Base-by-base conservation (phyloP, 2,329 filamentous ascomycete genomes). In the Knufia fluminis region DNA sequence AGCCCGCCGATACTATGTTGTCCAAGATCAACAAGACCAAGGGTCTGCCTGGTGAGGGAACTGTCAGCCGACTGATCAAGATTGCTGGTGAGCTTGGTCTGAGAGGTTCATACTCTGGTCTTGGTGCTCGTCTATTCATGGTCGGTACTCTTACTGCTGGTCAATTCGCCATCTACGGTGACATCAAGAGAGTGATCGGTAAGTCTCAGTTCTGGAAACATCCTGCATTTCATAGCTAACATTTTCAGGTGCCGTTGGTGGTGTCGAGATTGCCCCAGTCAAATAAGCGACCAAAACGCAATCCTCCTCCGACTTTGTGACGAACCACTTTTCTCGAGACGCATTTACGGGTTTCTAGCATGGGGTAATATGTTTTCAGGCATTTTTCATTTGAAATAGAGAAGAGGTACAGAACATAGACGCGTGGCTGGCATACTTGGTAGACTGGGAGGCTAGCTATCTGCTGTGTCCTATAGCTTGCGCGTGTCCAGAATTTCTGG, bases 11-110 rank as follows among this genome's bases (percentile, higher is more conserved):
- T 70, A 94, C 87, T 66, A 94, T 94, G 87, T 82, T 94, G 58
- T 85, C 80, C 74, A 92, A 91, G 81, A 92, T 94, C 78, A 94
- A 94, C 85, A 92, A 92, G 85, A 87, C 85, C 73, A 82, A 87
- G 77, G 87, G 86, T 72, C 75, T 81, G 54, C 86, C 87, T 59
- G 87, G 87, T 76, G 86, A 94, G 76, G 81, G 87, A 64, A 92
- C 85, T 63, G 79, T 79, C 66, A 78, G 75, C 69, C 83, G 87
- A 70, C 73, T 94, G 64, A 76, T 91, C 76, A 92, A 92, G 83
- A 94, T 94, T 64, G 86, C 73, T 60, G 85, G 83, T 73, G 86
- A 94, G 73, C 84, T 94, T 62, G 87, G 87, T 66, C 54, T 94
- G 68, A 77, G 76, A 61, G 87, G 87, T 61, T 85, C 79, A 50